phyloP scores from a whole-genome alignment of 1,284 basidiomycete species.

The Coniferiporia weirii region DNA sequence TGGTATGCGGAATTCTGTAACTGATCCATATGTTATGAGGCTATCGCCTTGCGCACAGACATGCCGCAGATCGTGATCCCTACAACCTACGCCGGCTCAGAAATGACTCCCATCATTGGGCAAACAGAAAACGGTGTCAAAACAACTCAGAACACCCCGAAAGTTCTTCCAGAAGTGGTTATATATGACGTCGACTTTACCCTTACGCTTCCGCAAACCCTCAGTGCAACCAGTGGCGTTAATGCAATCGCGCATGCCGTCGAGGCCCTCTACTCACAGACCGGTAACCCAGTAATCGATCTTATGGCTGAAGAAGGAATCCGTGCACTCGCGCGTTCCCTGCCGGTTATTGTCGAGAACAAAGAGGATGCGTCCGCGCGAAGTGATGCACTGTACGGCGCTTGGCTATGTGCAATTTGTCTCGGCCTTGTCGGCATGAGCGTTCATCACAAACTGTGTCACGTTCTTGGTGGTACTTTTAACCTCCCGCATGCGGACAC shows the following conservation, averaged over 20 bases:
- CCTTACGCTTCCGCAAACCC: slow-evolving; percentile 33
- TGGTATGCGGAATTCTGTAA: background rate
- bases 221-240: slow-evolving; percentile 39
- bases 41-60: slow-evolving; percentile 35
- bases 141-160: slow-evolving; percentile 36
- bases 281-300: slow-evolving; percentile 38
- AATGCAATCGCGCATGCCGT: slow-evolving; percentile 44
- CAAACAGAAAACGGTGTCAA: slow-evolving; percentile 40
- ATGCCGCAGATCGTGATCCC: slow-evolving; percentile 41
- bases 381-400: slow-evolving; percentile 37
- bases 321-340: slow-evolving; percentile 29
- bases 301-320: slow-evolving; percentile 39
- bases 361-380: slow-evolving; percentile 33
- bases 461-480: slow-evolving; percentile 40
- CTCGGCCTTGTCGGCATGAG: slow-evolving; percentile 37
- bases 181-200: slow-evolving; percentile 43
- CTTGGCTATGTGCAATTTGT: slow-evolving; percentile 38
- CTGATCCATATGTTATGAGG: slow-evolving; percentile 19
- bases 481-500: slow-evolving; percentile 43
- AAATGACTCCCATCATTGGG: slow-evolving; percentile 40
- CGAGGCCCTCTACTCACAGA: slow-evolving; percentile 36
- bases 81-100: slow-evolving; percentile 42
- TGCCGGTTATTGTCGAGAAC: slow-evolving; percentile 31
- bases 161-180: slow-evolving; percentile 38
- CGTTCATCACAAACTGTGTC: slow-evolving; percentile 45